Percentiles rank a stretch among this genome's conserved stretches.
phyloP scores from a whole-genome alignment of 2,329 filamentous ascomycete species.

The Alternaria triticimaculans region DNA sequence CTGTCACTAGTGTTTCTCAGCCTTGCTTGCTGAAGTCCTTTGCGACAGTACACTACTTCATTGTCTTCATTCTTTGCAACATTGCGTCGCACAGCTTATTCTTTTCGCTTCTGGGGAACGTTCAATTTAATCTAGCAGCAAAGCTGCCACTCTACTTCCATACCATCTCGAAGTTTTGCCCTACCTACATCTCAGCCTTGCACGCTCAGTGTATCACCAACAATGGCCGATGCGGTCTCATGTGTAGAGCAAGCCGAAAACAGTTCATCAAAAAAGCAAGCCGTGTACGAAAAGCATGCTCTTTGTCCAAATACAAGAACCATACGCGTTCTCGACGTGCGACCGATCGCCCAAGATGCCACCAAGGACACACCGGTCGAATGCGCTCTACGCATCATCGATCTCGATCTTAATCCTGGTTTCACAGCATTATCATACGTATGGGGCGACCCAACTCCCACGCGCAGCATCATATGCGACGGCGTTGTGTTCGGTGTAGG shows the following conservation, averaged over 20 bases:
- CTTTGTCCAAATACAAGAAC: neutral
- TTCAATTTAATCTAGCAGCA: neutral
- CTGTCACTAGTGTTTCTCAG: too few relatives aligned
- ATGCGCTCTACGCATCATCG: neutral
- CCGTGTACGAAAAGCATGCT: neutral
- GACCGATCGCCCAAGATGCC: neutral
- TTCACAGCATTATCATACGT: neutral
- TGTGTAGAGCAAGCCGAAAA: rapidly evolving
- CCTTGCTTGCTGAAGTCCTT: too few relatives aligned
- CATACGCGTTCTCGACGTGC: neutral
- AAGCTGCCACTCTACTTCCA: neutral
- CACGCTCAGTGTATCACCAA: neutral
- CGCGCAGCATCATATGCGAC: neutral
- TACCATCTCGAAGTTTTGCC: neutral
- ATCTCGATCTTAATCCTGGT: neutral
- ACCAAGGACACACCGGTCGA: neutral
- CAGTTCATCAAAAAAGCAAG: rapidly evolving
- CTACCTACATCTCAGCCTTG: neutral
- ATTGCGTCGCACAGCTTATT: too few relatives aligned
- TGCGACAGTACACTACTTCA: too few relatives aligned
- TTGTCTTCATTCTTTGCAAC: too few relatives aligned
- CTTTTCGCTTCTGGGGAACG: too few relatives aligned
- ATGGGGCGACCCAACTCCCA: neutral
- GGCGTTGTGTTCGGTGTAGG: neutral
- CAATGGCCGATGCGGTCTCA: neutral